Base-by-base conservation (phyloP, 2,329 filamentous ascomycete genomes). In the Cladosporium velox region DNA sequence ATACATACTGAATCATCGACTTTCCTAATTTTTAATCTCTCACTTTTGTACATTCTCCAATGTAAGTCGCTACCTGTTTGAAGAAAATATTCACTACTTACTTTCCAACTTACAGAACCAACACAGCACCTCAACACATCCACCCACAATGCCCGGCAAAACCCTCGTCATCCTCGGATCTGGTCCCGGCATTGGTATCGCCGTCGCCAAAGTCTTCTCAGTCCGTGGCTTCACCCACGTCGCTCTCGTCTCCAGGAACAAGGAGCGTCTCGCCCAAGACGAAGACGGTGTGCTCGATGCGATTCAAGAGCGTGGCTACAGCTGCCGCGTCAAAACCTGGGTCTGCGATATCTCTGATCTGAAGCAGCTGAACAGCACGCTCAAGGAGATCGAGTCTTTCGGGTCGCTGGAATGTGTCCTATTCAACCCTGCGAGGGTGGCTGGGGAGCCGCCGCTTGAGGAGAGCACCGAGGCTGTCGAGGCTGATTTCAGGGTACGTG, bases 371-470 rank as follows among this genome's bases (percentile, higher is more conserved):
- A 73, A 74, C 4, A 70, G 68, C 14, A 78, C 78, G 0, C 75
- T 86, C 4, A 71, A 76, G 7, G 73, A 82, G 44, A 76, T 83
- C 4, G 81, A 81, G n/a, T 74, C 77, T 1, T 75, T 79, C 57
- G 80, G 80, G 21, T 69, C 71, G 1, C 73, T 85, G 1, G 81
- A 84, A 57, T 81, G 80, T 26, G 76, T 86, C 3, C 79, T 84
- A 52, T 86, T 82, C 77, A 86, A 86, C 68, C 83, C 84, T 0
- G 84, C 84, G 3, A 74, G 81, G 0, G 81, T 86, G 1, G 77
- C 77, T 7, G 77, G 79, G 0, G 79, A 78, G 28, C 73, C 77
- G 3, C 75, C 83, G 0, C 72, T 86, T 7, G 75, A 79, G 38
- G 79, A 80, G 59, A 72, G 70, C 2, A 76, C 82, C 1, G 75